These are phyloP conservation scores for Phytopythium montanum DNA, from an alignment of 352 stramenopile species.

Conservation along the genomic window DNA sequence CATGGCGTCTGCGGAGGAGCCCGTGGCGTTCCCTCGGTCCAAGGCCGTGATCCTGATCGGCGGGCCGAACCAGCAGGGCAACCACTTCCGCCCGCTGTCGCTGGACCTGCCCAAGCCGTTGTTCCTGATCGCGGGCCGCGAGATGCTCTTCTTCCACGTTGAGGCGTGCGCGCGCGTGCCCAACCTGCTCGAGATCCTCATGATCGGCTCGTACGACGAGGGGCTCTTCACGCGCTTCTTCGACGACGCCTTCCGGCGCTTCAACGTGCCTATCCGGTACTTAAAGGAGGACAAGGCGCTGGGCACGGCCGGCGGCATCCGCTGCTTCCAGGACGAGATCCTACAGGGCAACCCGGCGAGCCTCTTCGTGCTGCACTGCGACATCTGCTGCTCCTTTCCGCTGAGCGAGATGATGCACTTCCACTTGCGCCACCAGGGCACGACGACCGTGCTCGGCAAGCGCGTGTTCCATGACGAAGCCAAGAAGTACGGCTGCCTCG, in stretches of 20 bases:
- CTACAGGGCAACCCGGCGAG: slow-evolving; percentile 61
- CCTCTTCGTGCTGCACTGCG: slow-evolving; percentile 84
- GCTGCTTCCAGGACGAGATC: slow-evolving; percentile 85
- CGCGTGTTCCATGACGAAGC: slow-evolving; percentile 87
- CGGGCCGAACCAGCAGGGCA: slow-evolving; percentile 81
- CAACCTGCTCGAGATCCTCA: slow-evolving; percentile 84
- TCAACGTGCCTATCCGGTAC: slow-evolving; percentile 87
- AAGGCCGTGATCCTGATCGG: slow-evolving; percentile 89
- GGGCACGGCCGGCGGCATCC: slow-evolving; percentile 78
- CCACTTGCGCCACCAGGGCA: slow-evolving; percentile 68
- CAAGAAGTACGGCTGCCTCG: slow-evolving; percentile 87
- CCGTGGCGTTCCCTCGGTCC: slow-evolving; percentile 61
- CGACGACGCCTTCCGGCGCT: slow-evolving; percentile 72
- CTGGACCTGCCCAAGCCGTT: slow-evolving; percentile 85
- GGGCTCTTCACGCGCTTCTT: slow-evolving; percentile 88
- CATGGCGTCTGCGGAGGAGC: slow-evolving; percentile 27
- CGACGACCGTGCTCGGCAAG: slow-evolving; percentile 82
- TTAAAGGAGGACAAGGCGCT: slow-evolving; percentile 75
- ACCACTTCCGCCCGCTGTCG: slow-evolving; percentile 86
- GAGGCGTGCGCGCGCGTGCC: slow-evolving; percentile 80
- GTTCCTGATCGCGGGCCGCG: slow-evolving; percentile 79
- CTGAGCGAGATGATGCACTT: slow-evolving; percentile 89
- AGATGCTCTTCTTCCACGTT: slow-evolving; percentile 90
- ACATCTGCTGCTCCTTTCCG: slow-evolving; percentile 87
- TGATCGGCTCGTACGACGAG: slow-evolving; percentile 88